Evolutionary conservation across 2,329 filamentous ascomycete species (phyloP), one percentile per base, ranked within the genome.

Genomic region (Orbilia oligospora): DNA sequence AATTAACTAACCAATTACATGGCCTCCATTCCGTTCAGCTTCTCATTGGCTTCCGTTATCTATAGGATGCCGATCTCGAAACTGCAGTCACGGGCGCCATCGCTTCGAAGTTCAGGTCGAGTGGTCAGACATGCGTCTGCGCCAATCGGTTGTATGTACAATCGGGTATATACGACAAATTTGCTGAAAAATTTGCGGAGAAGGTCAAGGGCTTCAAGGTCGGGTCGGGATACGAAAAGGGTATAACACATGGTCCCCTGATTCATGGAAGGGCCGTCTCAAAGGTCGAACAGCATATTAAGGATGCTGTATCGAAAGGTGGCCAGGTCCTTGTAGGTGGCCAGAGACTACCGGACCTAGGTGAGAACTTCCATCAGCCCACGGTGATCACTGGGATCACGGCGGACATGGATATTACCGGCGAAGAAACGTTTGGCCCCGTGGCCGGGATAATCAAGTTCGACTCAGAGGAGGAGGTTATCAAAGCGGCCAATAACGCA

Each of bases 361-460:
- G 96, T 3, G 83, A 87, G 46, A 97, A 97, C 86, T 99, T 97
- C 86, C 97, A 92, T 86, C 89, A 94, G 83, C 93, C 93, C 1
- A 98, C 96, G 0, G 92, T 98, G 49, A 90, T 99, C 78, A 91
- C 92, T 9, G 92, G 92, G 80, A 95, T 97, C 91, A 97, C 88
- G 10, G 87, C 88, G 73, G 90, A 94, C 49, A 98, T 98, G 96
- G 88, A 89, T 76, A 88, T 98, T 81, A 91, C 93, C 3, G 87
- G 87, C 0, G 95, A 98, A 85, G 96, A 99, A 87, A 99, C 95
- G 0, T 99, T 99, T 83, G 96, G 96, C 0, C 96, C 96, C 1
- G 92, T 98, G 0, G 95, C 94, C 0, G 95, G 92, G 0, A 85
- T 98, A 14, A 97, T 97, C 87, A 88, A 90, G 61, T 99, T 98